Percentiles rank a stretch among this genome's conserved stretches.
Conservation (phyloP, 768 basidiomycete species). For the Podaxis sp. region DNA sequence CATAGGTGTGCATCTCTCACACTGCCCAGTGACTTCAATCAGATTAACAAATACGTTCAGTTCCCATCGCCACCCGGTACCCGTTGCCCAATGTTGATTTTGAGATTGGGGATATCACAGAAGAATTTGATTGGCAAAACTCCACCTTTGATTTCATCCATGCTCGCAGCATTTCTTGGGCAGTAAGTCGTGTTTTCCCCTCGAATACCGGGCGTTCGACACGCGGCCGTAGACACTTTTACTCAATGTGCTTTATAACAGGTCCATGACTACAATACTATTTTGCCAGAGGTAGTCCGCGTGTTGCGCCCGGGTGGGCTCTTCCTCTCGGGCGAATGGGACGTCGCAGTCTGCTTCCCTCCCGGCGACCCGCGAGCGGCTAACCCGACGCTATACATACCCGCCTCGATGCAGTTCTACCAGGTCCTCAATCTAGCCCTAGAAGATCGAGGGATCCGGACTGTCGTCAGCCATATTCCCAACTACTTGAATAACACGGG, state of each 20-base stretch:
- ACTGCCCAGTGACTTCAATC: slow-evolving; percentile 16
- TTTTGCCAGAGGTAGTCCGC: slow-evolving; percentile 60
- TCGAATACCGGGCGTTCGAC: not conserved
- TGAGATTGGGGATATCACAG: slow-evolving; percentile 64
- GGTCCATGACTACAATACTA: slow-evolving; percentile 52
- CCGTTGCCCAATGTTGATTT: slow-evolving; percentile 63
- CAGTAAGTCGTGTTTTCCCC: slow-evolving; percentile 41
- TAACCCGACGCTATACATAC: slow-evolving; percentile 35
- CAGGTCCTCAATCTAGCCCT: slow-evolving; percentile 37
- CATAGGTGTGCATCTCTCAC: slow-evolving; percentile 53
- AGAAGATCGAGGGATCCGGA: slow-evolving; percentile 34
- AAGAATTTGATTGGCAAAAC: slow-evolving; percentile 47
- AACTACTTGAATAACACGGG: slow-evolving; percentile 34
- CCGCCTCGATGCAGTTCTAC: slow-evolving; percentile 37
- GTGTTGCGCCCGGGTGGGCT: slow-evolving; percentile 72
- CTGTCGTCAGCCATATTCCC: slow-evolving; percentile 38
- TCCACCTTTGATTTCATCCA: slow-evolving; percentile 69
- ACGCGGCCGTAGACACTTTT: not conserved
- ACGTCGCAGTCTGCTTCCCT: slow-evolving; percentile 39
- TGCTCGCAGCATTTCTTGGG: slow-evolving; percentile 57
- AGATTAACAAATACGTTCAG: slow-evolving; percentile 34
- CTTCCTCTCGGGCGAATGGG: slow-evolving; percentile 67
- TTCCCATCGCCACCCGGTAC: slow-evolving; percentile 68
- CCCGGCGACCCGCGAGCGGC: slow-evolving; percentile 24
- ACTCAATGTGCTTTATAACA: slow-evolving; percentile 26